phyloP scores from a whole-genome alignment of 2,329 filamentous ascomycete species.

The Ceratocystis papillata region DNA sequence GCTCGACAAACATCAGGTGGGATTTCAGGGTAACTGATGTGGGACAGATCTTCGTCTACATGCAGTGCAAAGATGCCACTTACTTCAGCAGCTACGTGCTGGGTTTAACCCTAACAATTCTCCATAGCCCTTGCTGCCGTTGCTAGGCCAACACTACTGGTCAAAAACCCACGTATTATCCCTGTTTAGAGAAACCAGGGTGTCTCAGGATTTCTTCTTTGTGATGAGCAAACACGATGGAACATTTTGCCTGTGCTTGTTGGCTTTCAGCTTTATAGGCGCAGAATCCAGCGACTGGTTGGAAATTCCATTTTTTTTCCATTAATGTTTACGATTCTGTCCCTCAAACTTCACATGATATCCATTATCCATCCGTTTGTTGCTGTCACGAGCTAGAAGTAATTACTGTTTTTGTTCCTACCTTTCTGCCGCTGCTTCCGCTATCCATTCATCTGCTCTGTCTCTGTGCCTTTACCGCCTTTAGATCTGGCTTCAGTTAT shows the following conservation, averaged over 20 bases:
- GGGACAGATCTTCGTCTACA: background rate
- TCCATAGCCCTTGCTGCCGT: conserved; percentile 5
- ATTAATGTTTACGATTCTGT: background rate
- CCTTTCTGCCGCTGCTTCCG: conserved; percentile 1
- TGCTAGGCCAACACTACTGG: conserved; percentile 19
- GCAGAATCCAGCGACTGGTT: background rate
- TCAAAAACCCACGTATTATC: conserved; percentile 20
- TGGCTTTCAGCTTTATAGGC: conserved; percentile 1
- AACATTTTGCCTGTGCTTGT: conserved; percentile 7
- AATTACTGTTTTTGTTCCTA: background rate
- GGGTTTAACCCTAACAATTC: background rate
- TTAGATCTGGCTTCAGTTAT: conserved; percentile 2
- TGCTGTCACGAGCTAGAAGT: background rate
- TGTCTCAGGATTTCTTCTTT: background rate
- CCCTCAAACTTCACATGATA: conserved; percentile 1
- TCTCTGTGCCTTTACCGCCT: conserved; percentile 6
- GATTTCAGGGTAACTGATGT: background rate
- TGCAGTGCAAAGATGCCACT: background rate
- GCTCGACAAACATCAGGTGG: background rate
- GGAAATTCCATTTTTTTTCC: background rate
- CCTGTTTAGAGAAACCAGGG: conserved; percentile 6
- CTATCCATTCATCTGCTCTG: background rate
- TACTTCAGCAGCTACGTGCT: background rate
- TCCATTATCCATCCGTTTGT: background rate
- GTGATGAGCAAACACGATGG: background rate